Percentiles rank a stretch among this genome's conserved stretches.
These are phyloP conservation scores for Fistulifera pelliculosa DNA, from an alignment of 108 stramenopile genomes.

Conservation along the genomic window DNA sequence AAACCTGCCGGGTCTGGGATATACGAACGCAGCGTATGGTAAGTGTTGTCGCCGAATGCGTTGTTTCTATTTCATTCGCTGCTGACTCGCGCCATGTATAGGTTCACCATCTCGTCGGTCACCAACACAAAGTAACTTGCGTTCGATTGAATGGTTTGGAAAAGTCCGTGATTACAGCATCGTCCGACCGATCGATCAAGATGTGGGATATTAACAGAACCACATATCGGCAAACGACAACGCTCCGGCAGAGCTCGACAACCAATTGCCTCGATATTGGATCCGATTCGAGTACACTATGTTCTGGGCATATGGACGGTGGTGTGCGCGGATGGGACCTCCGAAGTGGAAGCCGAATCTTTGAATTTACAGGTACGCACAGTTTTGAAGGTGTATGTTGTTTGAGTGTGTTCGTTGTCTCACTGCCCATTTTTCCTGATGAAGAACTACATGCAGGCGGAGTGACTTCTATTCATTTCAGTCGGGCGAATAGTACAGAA, in stretches of 20 bases:
- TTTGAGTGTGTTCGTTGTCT: background rate
- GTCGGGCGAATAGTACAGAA: conserved; percentile 42
- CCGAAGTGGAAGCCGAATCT: conserved; percentile 41
- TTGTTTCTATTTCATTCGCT: background rate
- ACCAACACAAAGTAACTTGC: conserved; percentile 70
- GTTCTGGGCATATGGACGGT: conserved; percentile 74
- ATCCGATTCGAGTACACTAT: conserved; percentile 22
- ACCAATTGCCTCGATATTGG: conserved; percentile 61
- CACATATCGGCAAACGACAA: conserved; percentile 67
- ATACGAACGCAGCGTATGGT: conserved; percentile 63
- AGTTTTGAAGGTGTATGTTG: too few species aligned
- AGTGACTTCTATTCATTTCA: conserved; percentile 68
- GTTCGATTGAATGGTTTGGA: conserved; percentile 51
- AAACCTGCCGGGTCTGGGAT: conserved; percentile 82
- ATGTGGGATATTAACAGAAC: conserved; percentile 79
- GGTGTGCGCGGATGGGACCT: conserved; percentile 71
- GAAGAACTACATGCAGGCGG: conserved; percentile 52
- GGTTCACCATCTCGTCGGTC: conserved; percentile 82
- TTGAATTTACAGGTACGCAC: conserved; percentile 41
- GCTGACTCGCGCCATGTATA: background rate
- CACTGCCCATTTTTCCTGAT: conserved; percentile 4
- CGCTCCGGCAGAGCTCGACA: conserved; percentile 65
- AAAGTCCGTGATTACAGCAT: conserved; percentile 66
- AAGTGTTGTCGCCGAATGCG: conserved; percentile 1
- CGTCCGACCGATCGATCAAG: conserved; percentile 70